Base-by-base conservation (phyloP, 345 rosid genomes). In the Aegle marmelos region DNA sequence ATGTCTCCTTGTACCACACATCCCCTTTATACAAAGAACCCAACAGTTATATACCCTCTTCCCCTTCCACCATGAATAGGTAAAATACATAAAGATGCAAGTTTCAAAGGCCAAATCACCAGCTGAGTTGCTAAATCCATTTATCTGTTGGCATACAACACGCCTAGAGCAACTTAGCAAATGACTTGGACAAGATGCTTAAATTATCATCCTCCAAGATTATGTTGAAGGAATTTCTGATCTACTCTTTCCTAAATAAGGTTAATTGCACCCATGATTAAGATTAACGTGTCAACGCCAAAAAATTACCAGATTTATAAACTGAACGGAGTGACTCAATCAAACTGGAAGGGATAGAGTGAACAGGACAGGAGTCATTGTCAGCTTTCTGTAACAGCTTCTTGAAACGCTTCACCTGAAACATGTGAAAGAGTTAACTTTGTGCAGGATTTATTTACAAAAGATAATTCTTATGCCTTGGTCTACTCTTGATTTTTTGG, bases 361-460 rank as follows among this genome's bases (percentile, higher is more conserved):
- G 82, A 74, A 54, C 79, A 57, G 93, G 88, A 85, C 93, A 92
- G 17, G 92, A 86, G 70, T 84, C 84, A 68, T 74, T 87, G 79
- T 87, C 92, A 62, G 90, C 95, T 87, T 94, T 94, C 87, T 81
- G 89, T 72, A 94, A 76, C 78, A 92, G 58, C 86, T 89, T 91
- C 77, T 86, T 83, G 83, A 96, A 94, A 45, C 92, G 93, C 79
- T 84, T 94, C 56, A 88, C 93, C 98, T 94, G 87, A 82, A 87
- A 86, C 67, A 80, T 74, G 41, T 39, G 27, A 81, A 71, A 75
- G 21, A 78, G 36, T 72, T 66, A 34, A 66, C 25, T 24, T 25
- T 31, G n/a, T 0, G 28, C 9, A 76, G 13, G 14, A 65, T 54
- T 36, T 27, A 59, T 68, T 69, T 61, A 28, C 60, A 39, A 37